phyloP scores from a whole-genome alignment of 495 filamentous ascomycete genomes.

The Podospora australis region DNA sequence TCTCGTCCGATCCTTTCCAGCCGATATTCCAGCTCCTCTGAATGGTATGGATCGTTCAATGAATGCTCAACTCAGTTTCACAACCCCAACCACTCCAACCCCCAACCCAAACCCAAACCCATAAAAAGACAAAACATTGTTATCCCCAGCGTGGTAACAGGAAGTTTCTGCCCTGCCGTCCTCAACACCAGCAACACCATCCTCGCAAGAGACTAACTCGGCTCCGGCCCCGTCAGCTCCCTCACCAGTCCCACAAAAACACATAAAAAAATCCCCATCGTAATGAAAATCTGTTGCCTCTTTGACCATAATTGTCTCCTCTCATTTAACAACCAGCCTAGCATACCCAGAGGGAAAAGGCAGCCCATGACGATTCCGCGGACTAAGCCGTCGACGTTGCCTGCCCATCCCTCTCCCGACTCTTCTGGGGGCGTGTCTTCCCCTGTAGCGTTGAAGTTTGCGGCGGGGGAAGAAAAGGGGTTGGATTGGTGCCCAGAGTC shows the following conservation, averaged over 20 bases:
- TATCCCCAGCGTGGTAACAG: no score
- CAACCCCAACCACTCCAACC: no score
- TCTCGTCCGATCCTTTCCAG: no score
- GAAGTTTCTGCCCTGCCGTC: no score
- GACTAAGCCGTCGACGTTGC: constrained; percentile 52
- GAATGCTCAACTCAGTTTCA: no score
- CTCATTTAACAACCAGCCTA: constrained; percentile 78
- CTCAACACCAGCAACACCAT: no score
- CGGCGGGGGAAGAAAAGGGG: constrained; percentile 25
- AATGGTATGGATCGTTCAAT: no score
- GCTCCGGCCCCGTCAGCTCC: constrained; percentile 30
- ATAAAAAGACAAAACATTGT: no score
- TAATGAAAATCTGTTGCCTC: constrained; percentile 75
- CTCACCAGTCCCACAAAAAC: constrained; percentile 36
- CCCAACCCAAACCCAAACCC: no score
- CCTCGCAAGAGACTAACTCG: no score
- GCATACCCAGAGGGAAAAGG: constrained; percentile 83
- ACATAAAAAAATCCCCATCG: constrained; percentile 62
- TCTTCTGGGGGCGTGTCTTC: constrained; percentile 29
- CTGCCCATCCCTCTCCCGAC: constrained; percentile 28
- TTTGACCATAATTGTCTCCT: constrained; percentile 83
- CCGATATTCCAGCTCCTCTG: no score
- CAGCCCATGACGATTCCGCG: constrained; percentile 86
- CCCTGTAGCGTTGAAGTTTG: constrained; percentile 25
- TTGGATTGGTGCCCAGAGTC: constrained; percentile 23